Percentiles rank a stretch among this genome's conserved stretches.
These are phyloP conservation scores for Diaporthe aspalathi DNA, from an alignment of 2,329 filamentous ascomycete species.

Conservation along the genomic window DNA sequence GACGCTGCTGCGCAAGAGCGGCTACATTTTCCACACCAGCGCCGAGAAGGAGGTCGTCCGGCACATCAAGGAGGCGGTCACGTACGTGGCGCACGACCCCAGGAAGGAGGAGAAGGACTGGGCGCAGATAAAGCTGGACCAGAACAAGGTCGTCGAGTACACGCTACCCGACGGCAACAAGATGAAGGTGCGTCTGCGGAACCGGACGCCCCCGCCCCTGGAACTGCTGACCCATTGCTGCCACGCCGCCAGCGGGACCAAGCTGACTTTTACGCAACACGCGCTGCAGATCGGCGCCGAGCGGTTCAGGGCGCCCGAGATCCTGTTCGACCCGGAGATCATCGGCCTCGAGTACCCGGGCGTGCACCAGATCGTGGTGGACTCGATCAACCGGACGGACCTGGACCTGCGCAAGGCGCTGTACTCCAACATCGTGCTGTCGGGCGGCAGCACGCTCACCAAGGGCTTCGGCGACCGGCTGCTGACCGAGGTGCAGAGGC, in stretches of 20 bases:
- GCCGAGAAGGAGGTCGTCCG: constrained; percentile 99
- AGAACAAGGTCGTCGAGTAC: constrained; percentile 86
- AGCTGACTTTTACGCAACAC: neutral
- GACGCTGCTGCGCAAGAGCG: constrained; percentile 87
- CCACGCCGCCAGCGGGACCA: neutral
- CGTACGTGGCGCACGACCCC: constrained; percentile 91
- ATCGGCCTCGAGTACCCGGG: constrained; percentile 97
- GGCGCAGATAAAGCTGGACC: constrained; percentile 81
- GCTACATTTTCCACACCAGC: constrained; percentile 95
- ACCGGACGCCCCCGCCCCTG: neutral
- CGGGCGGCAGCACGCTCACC: constrained; percentile 93
- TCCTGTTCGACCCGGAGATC: constrained; percentile 96
- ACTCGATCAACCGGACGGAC: constrained; percentile 94
- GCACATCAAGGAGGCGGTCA: constrained; percentile 94
- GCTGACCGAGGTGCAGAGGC: constrained; percentile 88
- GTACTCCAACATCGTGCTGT: constrained; percentile 97
- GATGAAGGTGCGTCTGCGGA: constrained; percentile 74
- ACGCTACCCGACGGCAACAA: constrained; percentile 91
- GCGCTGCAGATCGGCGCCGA: constrained; percentile 81
- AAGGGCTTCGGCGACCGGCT: constrained; percentile 96
- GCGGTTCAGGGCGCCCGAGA: constrained; percentile 94
- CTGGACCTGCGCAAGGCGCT: constrained; percentile 94
- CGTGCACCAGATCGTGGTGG: constrained; percentile 97
- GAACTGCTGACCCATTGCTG: neutral
- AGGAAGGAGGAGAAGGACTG: constrained; percentile 97